Conservation (phyloP, 768 basidiomycete species). For the Russula abietina region DNA sequence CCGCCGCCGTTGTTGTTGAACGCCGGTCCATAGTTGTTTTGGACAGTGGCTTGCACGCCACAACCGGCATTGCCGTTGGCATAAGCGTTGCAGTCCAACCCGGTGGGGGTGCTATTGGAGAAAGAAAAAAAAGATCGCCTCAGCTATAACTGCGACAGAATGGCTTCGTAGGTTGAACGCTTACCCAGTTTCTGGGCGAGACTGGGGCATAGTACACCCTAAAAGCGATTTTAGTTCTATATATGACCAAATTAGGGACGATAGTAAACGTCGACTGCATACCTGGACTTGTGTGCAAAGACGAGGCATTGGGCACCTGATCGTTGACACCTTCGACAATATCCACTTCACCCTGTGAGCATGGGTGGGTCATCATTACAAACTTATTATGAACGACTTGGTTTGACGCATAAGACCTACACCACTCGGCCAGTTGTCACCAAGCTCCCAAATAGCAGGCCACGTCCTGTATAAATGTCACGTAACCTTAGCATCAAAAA, state of each 20-base stretch:
- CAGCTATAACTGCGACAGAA: neutral
- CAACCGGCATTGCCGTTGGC: slow-evolving; percentile 51
- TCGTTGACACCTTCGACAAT: slow-evolving; percentile 57
- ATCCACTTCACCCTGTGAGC: slow-evolving; percentile 44
- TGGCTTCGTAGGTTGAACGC: slow-evolving; percentile 1
- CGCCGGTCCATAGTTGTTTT: slow-evolving; percentile 47
- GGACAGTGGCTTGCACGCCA: slow-evolving; percentile 38
- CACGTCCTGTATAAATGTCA: slow-evolving; percentile 32
- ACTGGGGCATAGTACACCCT: slow-evolving; percentile 52
- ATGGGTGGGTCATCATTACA: slow-evolving; percentile 25
- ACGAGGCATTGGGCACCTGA: slow-evolving; percentile 43
- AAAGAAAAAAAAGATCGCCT: neutral
- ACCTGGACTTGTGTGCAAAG: slow-evolving; percentile 49
- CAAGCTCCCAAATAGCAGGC: slow-evolving; percentile 57
- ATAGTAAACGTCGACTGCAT: neutral
- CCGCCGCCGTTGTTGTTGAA: slow-evolving; percentile 60
- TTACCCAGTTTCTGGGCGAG: slow-evolving; percentile 45
- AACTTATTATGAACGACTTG: neutral
- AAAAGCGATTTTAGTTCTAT: slow-evolving; percentile 19
- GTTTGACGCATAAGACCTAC: slow-evolving; percentile 27
- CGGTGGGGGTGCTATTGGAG: slow-evolving; percentile 27
- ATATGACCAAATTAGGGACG: neutral
- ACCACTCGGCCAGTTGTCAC: slow-evolving; percentile 44
- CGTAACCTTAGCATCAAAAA: neutral
- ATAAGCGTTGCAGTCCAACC: slow-evolving; percentile 45